Conservation (phyloP, 192 early-diverging fungal species). For the Funneliformis geosporum region DNA sequence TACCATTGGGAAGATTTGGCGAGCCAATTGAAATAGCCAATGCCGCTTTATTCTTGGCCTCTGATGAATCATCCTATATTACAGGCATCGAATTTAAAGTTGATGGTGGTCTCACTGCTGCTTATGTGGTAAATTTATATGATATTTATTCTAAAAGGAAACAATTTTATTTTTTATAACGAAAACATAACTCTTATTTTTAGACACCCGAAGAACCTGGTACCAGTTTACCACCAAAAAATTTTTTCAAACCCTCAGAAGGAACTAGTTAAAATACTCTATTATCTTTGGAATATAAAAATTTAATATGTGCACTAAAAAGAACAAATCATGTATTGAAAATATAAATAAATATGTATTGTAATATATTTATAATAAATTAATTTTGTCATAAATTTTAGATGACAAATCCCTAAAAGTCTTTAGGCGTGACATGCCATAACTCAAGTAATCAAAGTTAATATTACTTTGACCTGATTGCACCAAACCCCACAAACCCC, state of each 20-base stretch:
- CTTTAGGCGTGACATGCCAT: constrained; percentile 38
- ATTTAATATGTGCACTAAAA: not conserved
- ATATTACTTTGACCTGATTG: constrained; percentile 77
- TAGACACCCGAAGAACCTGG: constrained; percentile 48
- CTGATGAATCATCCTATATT: constrained; percentile 74
- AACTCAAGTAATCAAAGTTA: constrained; percentile 75
- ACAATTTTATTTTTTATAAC: not conserved
- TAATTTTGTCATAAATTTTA: not conserved
- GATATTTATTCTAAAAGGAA: not conserved
- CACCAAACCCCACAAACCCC: constrained; percentile 81
- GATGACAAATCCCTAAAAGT: not conserved
- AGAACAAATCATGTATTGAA: too few relatives aligned
- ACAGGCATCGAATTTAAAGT: constrained; percentile 83
- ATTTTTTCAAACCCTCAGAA: not conserved
- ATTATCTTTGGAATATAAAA: too few relatives aligned
- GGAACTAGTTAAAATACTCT: not conserved
- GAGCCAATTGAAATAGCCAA: constrained; percentile 87
- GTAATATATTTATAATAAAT: too few relatives aligned
- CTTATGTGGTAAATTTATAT: constrained; percentile 61
- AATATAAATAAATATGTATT: too few relatives aligned
- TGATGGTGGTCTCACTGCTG: constrained; percentile 79
- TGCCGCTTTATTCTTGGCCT: constrained; percentile 79
- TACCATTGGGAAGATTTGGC: constrained; percentile 82
- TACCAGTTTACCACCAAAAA: constrained; percentile 1
- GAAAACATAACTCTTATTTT: not conserved